phyloP scores from a whole-genome alignment of 2,329 filamentous ascomycete genomes.

The Leptographium procerum region DNA sequence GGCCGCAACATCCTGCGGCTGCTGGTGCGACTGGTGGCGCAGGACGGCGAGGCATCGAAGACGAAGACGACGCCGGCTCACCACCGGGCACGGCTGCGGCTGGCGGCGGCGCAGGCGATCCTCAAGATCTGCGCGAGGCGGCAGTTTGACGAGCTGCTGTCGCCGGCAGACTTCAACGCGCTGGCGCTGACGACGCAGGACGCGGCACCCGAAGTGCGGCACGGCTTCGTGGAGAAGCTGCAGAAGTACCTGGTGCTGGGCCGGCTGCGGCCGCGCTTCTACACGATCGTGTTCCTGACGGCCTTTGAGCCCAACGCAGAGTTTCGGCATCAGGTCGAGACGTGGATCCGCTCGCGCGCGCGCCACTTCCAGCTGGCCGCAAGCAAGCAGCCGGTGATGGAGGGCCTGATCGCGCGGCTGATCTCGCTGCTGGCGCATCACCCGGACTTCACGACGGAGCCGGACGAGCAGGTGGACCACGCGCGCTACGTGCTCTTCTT shows the following conservation, averaged over 20 bases:
- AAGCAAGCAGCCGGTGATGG: constrained; percentile 60
- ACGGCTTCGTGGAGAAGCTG: constrained; percentile 69
- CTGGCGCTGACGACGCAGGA: constrained; percentile 78
- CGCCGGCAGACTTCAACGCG: constrained; percentile 64
- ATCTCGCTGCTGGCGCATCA: constrained; percentile 87
- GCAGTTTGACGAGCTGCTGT: constrained; percentile 64
- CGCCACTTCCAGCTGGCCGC: constrained; percentile 49
- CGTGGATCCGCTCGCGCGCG: constrained; percentile 78
- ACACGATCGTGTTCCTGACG: constrained; percentile 78
- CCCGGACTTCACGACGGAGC: constrained; percentile 61
- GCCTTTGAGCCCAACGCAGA: constrained; percentile 75
- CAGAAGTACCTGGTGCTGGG: constrained; percentile 79
- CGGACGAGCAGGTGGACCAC: constrained; percentile 66
- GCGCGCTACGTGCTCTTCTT: constrained; percentile 87
- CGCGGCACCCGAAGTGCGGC: constrained; percentile 58
- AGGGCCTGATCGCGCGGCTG: constrained; percentile 69
- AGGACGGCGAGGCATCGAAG: constrained; percentile 72
- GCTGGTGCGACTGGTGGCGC: constrained; percentile 62
- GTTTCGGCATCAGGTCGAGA: constrained; percentile 65
- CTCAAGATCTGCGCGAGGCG: constrained; percentile 75
- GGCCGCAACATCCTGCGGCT: constrained; percentile 53
- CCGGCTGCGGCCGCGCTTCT: constrained; percentile 64
- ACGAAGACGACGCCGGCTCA: constrained; percentile 61
- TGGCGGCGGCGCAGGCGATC: constrained; percentile 68
- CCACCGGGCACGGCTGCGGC: constrained; percentile 70